Conservation (phyloP, 495 filamentous ascomycete species). For the Aspergillus asperescens region DNA sequence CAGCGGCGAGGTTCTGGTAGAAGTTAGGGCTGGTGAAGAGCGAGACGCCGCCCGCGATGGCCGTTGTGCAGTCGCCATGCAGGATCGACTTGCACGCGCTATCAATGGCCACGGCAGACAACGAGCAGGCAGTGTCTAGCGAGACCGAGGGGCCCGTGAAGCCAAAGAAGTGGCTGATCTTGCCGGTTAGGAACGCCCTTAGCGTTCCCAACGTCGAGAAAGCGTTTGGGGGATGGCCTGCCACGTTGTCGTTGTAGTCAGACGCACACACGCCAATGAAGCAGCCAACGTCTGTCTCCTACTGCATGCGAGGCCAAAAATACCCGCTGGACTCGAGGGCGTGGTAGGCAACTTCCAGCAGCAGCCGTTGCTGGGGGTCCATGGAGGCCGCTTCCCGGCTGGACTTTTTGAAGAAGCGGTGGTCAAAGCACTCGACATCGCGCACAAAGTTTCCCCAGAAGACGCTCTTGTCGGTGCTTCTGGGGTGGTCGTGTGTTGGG, state of each 20-base stretch:
- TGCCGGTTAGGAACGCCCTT: slow-evolving; percentile 25
- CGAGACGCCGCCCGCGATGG: slow-evolving; percentile 37
- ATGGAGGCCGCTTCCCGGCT: slow-evolving; percentile 39
- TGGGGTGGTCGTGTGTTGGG: neutral
- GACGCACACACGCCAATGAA: slow-evolving; percentile 24
- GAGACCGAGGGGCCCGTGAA: slow-evolving; percentile 35
- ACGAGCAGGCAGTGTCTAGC: slow-evolving; percentile 43
- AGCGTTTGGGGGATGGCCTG: slow-evolving; percentile 27
- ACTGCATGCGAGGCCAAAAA: slow-evolving; percentile 5
- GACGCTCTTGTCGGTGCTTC: neutral
- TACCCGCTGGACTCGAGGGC: slow-evolving; percentile 41
- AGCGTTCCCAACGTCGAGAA: slow-evolving; percentile 10
- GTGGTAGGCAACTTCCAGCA: slow-evolving; percentile 45
- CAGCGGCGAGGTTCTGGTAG: slow-evolving; percentile 5
- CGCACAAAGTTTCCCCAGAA: slow-evolving; percentile 36
- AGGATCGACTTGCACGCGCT: slow-evolving; percentile 30
- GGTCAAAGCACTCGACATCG: slow-evolving; percentile 43
- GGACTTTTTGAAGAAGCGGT: slow-evolving; percentile 46
- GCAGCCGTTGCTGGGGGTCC: slow-evolving; percentile 48
- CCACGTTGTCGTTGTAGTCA: slow-evolving; percentile 37
- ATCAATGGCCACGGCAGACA: slow-evolving; percentile 32
- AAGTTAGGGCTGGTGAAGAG: slow-evolving; percentile 26
- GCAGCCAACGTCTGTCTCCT: slow-evolving; percentile 19
- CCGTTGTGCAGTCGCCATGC: slow-evolving; percentile 25
- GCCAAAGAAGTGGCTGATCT: slow-evolving; percentile 44